Evolutionary conservation across 2,329 filamentous ascomycete species (phyloP), one percentile per base, ranked within the genome.

Genomic region (Colletotrichum zoysiae): DNA sequence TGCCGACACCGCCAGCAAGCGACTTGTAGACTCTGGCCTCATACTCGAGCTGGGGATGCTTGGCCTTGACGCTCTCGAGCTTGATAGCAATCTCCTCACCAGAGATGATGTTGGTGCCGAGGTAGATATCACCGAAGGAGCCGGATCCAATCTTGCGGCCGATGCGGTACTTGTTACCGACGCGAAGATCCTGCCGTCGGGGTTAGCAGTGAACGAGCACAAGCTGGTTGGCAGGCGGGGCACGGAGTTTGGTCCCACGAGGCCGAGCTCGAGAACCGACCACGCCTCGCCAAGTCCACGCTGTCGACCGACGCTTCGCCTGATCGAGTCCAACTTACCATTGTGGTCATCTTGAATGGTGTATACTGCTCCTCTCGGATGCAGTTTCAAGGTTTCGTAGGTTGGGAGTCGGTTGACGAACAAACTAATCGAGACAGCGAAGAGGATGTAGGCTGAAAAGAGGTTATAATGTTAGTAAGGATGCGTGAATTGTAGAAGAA

Each of bases 71-170:
- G 76, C 94, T 97, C 86, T 99, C 96, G 73, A 99, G 94, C 88
- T 99, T 99, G 88, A 99, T 99, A 82, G 96, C 96, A 79, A 99
- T 98, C 85, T 99, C 96, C 84, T 99, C 96, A 74, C 96, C 96
- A 5, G 96, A 98, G 84, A 98, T 98, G 86, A 99, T 98, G 88
- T 99, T 98, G 83, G 96, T 99, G 79, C 96, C 96, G 66, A 98
- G 91, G 85, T 98, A 99, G 82, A 99, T 98, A 79, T 98, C 96
- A 86, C 96, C 96, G 83, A 99, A 99, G 80, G 92, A 95, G 77
- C 96, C 96, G 78, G 95, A 97, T 78, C 96, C 96, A 80, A 99
- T 99, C 90, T 99, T 99, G 79, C 96, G 94, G 83, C 96, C 96
- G 84, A 99, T 98, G 79, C 96, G 95, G 91, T 99, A 99, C 82